Evolutionary conservation across 192 early-diverging fungal species (phyloP).

Genomic region (Podila epicladia): DNA sequence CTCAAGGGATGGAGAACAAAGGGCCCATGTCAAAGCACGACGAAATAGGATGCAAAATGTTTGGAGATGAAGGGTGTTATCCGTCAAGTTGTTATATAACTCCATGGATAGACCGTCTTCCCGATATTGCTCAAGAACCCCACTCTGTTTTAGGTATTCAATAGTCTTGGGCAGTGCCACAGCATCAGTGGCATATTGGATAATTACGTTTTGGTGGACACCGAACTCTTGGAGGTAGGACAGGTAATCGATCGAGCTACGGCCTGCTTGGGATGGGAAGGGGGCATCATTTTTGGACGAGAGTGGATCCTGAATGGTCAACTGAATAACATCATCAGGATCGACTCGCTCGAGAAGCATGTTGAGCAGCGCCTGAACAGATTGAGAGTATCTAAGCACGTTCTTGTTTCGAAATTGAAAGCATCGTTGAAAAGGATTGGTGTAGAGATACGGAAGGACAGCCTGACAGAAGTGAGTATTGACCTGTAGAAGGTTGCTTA

Average conservation of each 20-base stretch:
- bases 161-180: background rate
- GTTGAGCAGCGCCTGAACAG: background rate
- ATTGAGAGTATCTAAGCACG: background rate
- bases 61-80: background rate
- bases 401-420: background rate
- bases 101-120: background rate
- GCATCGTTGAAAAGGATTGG: background rate
- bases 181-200: background rate
- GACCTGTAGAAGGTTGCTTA: background rate
- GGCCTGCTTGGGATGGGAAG: background rate
- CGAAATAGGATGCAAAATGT: background rate
- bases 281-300: background rate
- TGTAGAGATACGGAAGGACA: background rate
- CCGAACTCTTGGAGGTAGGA: background rate
- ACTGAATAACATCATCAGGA: background rate
- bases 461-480: background rate
- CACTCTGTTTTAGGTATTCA: background rate
- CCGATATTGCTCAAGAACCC: background rate
- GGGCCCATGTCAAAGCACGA: slow-evolving; percentile 11
- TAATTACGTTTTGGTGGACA: background rate
- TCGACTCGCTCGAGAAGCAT: background rate
- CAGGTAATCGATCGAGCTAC: background rate
- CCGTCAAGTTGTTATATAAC: background rate
- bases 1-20: slow-evolving; percentile 12
- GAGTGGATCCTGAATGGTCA: too few relatives aligned